These are phyloP conservation scores for Cercospora sp. DNA, from an alignment of 2,329 filamentous ascomycete genomes.

Conservation along the genomic window DNA sequence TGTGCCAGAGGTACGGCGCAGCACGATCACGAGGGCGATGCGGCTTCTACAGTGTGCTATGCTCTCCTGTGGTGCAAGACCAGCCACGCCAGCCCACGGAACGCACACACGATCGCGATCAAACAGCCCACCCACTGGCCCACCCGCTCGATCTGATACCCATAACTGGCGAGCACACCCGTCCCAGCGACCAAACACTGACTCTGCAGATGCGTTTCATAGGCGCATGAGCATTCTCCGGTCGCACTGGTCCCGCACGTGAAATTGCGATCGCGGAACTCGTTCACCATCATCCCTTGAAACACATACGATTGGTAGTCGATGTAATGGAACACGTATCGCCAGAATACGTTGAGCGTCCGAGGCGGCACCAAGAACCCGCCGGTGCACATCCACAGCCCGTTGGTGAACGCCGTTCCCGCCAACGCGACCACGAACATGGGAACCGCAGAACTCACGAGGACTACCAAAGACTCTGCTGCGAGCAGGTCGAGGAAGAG, in stretches of 20 bases:
- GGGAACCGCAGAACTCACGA: constrained; percentile 69
- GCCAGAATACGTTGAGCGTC: constrained; percentile 77
- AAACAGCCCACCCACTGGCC: constrained; percentile 76
- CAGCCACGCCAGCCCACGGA: constrained; percentile 67
- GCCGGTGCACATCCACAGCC: constrained; percentile 80
- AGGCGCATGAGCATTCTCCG: constrained; percentile 68
- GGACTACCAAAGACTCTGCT: constrained; percentile 76
- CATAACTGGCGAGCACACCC: constrained; percentile 69
- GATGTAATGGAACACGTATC: constrained; percentile 82
- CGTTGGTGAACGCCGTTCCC: constrained; percentile 78
- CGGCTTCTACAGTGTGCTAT: too few species aligned
- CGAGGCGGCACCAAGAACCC: constrained; percentile 74
- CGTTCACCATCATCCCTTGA: constrained; percentile 88
- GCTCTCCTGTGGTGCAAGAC: too few species aligned
- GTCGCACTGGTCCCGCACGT: constrained; percentile 52
- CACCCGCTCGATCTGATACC: constrained; percentile 63
- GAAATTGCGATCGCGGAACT: constrained; percentile 68
- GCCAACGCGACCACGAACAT: constrained; percentile 77
- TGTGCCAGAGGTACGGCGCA: too few species aligned
- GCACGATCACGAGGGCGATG: too few species aligned
- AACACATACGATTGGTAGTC: constrained; percentile 85
- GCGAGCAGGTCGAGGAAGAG: constrained; percentile 82
- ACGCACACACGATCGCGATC: constrained; percentile 72
- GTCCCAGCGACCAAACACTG: constrained; percentile 71
- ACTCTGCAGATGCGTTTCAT: constrained; percentile 59